Percentiles rank a stretch among this genome's conserved stretches.
Evolutionary conservation across 2,329 filamentous ascomycete genomes (phyloP).

Genomic region (Trichophyton verrucosum): DNA sequence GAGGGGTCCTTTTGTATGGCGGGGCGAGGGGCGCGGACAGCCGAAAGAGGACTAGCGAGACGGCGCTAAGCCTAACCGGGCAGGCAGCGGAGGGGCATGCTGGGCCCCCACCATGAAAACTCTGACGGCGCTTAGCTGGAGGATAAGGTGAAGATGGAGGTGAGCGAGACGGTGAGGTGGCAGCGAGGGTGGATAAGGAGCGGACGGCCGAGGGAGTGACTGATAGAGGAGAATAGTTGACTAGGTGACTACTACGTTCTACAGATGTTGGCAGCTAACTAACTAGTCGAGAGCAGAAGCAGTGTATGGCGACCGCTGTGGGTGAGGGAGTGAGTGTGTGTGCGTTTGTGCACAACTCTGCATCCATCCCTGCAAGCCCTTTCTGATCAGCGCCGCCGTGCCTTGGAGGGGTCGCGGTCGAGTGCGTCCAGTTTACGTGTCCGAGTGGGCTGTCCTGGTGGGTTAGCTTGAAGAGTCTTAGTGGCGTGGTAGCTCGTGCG

Average conservation of each 20-base stretch:
- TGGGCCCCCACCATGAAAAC: constrained; percentile 19
- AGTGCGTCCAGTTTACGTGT: not conserved
- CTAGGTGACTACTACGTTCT: too few relatives aligned
- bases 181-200: too few relatives aligned
- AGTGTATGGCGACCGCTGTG: too few relatives aligned
- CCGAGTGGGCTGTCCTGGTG: not conserved
- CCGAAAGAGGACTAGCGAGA: constrained; percentile 1
- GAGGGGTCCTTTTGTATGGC: constrained; percentile 38
- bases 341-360: too few relatives aligned
- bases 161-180: not conserved
- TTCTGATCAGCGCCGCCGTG: not conserved
- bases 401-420: not conserved
- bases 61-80: constrained; percentile 8
- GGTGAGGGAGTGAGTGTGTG: too few relatives aligned
- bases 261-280: too few relatives aligned
- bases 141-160: not conserved
- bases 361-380: too few relatives aligned
- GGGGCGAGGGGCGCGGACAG: constrained; percentile 21
- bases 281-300: too few relatives aligned
- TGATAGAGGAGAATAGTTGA: not conserved
- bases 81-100: constrained; percentile 18
- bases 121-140: constrained; percentile 1
- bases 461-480: not conserved
- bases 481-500: not conserved
- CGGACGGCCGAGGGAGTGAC: not conserved